Conservation (phyloP, 2,329 filamentous ascomycete species). For the Aureobasidium subglaciale region DNA sequence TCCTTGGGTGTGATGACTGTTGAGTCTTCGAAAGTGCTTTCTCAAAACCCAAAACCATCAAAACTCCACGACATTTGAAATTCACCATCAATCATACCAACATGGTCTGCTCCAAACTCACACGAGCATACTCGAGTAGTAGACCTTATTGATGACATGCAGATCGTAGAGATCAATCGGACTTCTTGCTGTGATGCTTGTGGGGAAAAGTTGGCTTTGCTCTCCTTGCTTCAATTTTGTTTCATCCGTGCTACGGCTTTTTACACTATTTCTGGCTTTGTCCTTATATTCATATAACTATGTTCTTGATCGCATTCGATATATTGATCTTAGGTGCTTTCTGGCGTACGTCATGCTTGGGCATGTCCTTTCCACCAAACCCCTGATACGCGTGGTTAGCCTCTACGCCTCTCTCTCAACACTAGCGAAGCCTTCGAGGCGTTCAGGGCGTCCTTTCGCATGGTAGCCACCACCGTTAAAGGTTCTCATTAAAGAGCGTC, state of each 20-base stretch:
- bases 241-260: background rate
- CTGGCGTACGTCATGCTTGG: background rate
- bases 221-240: slow-evolving; percentile 1
- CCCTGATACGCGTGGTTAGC: background rate
- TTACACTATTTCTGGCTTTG: background rate
- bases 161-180: background rate
- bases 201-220: background rate
- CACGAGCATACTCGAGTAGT: too few relatives aligned
- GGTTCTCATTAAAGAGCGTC: background rate
- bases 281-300: background rate
- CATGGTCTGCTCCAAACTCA: too few relatives aligned
- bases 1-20: too few relatives aligned
- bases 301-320: background rate
- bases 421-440: background rate
- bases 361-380: background rate
- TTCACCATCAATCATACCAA: too few relatives aligned
- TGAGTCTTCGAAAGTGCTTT: too few relatives aligned
- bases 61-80: too few relatives aligned
- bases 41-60: too few relatives aligned
- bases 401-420: background rate
- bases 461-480: background rate
- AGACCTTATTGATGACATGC: background rate
- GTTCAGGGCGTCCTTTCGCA: background rate
- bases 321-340: background rate
- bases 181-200: background rate